These are phyloP conservation scores for Candida methanosorbosa DNA, from an alignment of 805 yeast genomes.

Conservation along the genomic window DNA sequence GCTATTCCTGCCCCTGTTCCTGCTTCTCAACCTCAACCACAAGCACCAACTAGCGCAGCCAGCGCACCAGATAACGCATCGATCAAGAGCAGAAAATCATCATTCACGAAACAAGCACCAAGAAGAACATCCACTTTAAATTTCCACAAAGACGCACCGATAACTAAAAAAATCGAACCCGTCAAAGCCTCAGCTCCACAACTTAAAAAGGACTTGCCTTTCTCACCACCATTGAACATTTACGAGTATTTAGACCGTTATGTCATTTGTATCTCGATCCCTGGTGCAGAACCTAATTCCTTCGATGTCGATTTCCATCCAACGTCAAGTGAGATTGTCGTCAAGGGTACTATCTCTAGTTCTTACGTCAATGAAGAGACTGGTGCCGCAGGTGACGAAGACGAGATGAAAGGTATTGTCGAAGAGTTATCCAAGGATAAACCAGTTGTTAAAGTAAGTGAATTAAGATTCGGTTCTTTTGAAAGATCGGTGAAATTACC, in stretches of 20 bases:
- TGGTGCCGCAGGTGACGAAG: no score
- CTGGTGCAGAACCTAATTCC: constrained; percentile 49
- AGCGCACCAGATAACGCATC: neutral
- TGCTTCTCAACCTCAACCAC: no score
- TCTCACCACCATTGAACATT: constrained; percentile 52
- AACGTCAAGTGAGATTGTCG: constrained; percentile 40
- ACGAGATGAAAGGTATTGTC: neutral
- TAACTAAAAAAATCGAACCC: constrained; percentile 24
- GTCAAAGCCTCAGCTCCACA: constrained; percentile 39
- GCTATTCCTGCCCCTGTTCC: no score
- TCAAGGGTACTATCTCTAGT: constrained; percentile 40
- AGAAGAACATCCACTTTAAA: constrained; percentile 4
- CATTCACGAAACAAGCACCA: neutral
- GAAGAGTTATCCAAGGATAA: constrained; percentile 23
- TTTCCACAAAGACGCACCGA: constrained; percentile 19
- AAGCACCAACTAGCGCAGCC: no score
- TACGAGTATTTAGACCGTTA: constrained; percentile 41
- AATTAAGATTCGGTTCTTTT: constrained; percentile 47
- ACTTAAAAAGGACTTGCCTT: constrained; percentile 32
- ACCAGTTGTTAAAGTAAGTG: constrained; percentile 34
- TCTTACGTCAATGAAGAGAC: constrained; percentile 20
- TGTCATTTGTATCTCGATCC: constrained; percentile 40
- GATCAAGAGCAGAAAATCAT: neutral
- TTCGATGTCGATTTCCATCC: constrained; percentile 54
- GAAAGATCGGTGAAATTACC: constrained; percentile 53